These are phyloP conservation scores for Alternaria novae-zelandiae DNA, from an alignment of 2,329 filamentous ascomycete species.

Conservation along the genomic window DNA sequence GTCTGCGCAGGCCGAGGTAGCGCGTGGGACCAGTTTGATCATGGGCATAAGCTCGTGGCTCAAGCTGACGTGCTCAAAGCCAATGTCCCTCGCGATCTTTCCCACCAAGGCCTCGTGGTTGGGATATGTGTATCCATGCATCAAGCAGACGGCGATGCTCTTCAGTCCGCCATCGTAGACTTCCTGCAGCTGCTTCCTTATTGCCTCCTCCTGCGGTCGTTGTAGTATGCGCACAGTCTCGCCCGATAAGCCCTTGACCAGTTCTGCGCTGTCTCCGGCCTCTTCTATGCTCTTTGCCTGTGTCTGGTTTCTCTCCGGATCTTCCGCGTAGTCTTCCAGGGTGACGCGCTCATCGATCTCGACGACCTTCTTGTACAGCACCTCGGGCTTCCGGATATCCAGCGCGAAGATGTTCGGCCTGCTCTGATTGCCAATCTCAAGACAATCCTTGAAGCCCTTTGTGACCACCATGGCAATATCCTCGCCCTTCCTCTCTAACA, in stretches of 20 bases:
- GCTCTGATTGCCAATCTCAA: constrained; percentile 89
- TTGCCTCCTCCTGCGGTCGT: constrained; percentile 63
- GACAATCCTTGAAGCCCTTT: constrained; percentile 84
- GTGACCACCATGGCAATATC: constrained; percentile 87
- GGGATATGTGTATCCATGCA: constrained; percentile 92
- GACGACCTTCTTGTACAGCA: constrained; percentile 83
- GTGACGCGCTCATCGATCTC: constrained; percentile 92
- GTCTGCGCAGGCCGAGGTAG: constrained; percentile 79
- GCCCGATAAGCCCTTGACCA: constrained; percentile 75
- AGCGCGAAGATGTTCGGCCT: constrained; percentile 90
- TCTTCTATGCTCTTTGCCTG: constrained; percentile 60
- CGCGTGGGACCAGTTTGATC: constrained; percentile 80
- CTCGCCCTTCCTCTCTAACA: constrained; percentile 90
- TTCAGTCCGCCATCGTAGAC: constrained; percentile 74
- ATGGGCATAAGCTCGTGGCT: constrained; percentile 85
- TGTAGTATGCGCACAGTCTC: constrained; percentile 75
- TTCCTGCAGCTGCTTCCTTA: constrained; percentile 67
- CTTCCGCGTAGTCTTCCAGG: constrained; percentile 88
- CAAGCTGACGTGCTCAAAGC: constrained; percentile 81
- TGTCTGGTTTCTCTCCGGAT: constrained; percentile 70
- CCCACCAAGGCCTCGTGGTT: constrained; percentile 83
- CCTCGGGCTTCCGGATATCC: constrained; percentile 84
- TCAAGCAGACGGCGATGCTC: constrained; percentile 87
- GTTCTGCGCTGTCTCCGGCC: constrained; percentile 54
- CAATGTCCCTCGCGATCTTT: constrained; percentile 76